Evolutionary conservation across 768 basidiomycete genomes (phyloP).

Genomic region (Sutorius australiensis): DNA sequence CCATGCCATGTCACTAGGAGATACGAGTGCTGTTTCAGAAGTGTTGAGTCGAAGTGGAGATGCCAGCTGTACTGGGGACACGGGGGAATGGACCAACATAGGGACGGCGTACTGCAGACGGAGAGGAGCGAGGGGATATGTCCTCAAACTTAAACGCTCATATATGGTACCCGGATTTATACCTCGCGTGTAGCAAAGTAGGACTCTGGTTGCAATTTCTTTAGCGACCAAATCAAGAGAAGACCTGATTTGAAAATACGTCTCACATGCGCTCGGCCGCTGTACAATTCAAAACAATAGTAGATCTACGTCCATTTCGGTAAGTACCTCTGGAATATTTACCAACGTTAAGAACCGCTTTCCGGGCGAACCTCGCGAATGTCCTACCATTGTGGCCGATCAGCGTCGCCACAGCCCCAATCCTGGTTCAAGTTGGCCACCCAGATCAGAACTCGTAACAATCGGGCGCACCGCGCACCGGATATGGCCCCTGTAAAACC

Average conservation of each 20-base stretch:
- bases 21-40: slow-evolving; percentile 54
- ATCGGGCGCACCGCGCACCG: slow-evolving; percentile 10
- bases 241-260: slow-evolving; percentile 32
- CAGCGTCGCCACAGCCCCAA: slow-evolving; percentile 14
- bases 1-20: slow-evolving; percentile 45
- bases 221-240: slow-evolving; percentile 33
- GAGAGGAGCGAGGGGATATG: slow-evolving; percentile 18
- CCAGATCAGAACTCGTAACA: slow-evolving; percentile 10
- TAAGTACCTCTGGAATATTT: slow-evolving; percentile 19
- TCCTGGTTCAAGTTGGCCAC: slow-evolving; percentile 15
- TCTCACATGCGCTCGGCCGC: slow-evolving; percentile 31
- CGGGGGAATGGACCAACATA: slow-evolving; percentile 11
- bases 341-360: slow-evolving; percentile 14
- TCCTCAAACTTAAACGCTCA: slow-evolving; percentile 18
- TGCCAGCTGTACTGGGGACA: slow-evolving; percentile 31
- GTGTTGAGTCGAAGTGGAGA: slow-evolving; percentile 59
- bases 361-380: slow-evolving; percentile 14
- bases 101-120: slow-evolving; percentile 6
- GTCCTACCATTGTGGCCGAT: slow-evolving; percentile 15
- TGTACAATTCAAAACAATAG: slow-evolving; percentile 25
- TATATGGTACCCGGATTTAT: slow-evolving; percentile 29
- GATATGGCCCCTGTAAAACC: slow-evolving; percentile 16
- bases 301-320: slow-evolving; percentile 28
- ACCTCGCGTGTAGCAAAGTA: slow-evolving; percentile 28
- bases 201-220: slow-evolving; percentile 22